phyloP scores from a whole-genome alignment of 1,284 basidiomycete species.

The Ustilago nuda region DNA sequence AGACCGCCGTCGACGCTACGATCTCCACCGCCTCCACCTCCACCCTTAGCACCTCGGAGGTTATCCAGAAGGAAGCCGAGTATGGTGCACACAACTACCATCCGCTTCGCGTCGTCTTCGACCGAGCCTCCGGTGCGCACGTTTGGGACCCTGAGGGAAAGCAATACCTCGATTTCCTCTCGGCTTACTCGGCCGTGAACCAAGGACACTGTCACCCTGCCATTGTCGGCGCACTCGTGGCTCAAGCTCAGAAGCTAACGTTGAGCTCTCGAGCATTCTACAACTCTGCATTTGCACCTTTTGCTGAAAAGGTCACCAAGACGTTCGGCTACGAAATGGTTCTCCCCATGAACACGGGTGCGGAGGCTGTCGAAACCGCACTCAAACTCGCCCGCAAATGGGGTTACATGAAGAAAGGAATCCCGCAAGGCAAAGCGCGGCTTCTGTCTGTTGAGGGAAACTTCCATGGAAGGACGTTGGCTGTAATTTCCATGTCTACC shows the following conservation, averaged over 20 bases:
- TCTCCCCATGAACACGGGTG: slow-evolving; percentile 99
- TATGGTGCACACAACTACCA: slow-evolving; percentile 90
- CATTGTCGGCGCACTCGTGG: slow-evolving; percentile 83
- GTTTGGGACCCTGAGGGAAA: slow-evolving; percentile 94
- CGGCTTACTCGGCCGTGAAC: slow-evolving; percentile 88
- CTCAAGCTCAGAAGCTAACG: slow-evolving; percentile 89
- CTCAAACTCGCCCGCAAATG: slow-evolving; percentile 71
- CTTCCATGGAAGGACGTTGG: slow-evolving; percentile 94
- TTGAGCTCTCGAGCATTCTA: slow-evolving; percentile 96
- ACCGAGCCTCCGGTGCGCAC: slow-evolving; percentile 86
- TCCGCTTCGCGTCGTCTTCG: slow-evolving; percentile 93
- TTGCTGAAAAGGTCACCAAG: slow-evolving; percentile 85
- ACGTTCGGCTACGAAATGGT: slow-evolving; percentile 79
- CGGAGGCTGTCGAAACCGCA: slow-evolving; percentile 91
- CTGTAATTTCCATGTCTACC: slow-evolving; percentile 93
- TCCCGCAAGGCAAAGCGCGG: slow-evolving; percentile 84
- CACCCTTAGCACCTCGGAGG: slow-evolving; percentile 72
- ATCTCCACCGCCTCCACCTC: slow-evolving; percentile 39
- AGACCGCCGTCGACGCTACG: slow-evolving; percentile 42
- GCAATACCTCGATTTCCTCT: slow-evolving; percentile 79
- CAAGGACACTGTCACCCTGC: slow-evolving; percentile 94
- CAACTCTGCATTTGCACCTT: slow-evolving; percentile 88
- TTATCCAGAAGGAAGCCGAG: slow-evolving; percentile 85
- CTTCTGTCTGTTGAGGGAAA: slow-evolving; percentile 89
- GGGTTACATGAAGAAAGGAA: slow-evolving; percentile 76